Conservation (phyloP, 2,329 filamentous ascomycete species). For the Exophiala sp. region DNA sequence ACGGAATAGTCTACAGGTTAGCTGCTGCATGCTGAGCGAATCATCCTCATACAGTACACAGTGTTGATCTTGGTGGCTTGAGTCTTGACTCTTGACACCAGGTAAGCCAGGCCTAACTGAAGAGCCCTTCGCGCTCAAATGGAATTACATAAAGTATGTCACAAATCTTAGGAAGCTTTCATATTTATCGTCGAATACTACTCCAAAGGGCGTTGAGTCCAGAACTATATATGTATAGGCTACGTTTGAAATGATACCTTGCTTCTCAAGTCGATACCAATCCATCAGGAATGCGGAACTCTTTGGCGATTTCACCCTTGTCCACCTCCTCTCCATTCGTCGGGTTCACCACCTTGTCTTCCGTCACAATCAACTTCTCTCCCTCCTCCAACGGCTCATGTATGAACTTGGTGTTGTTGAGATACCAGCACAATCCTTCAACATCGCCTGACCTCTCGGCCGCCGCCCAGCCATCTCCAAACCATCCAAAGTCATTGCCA, state of each 20-base stretch:
- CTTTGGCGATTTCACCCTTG: constrained; percentile 11
- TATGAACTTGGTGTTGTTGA: constrained; percentile 23
- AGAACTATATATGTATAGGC: too few relatives aligned
- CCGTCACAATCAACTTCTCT: constrained; percentile 10
- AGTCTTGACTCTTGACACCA: too few relatives aligned
- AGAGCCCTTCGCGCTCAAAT: too few relatives aligned
- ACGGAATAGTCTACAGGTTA: background rate
- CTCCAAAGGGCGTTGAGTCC: too few relatives aligned
- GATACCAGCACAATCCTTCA: constrained; percentile 26
- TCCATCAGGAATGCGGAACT: constrained; percentile 16
- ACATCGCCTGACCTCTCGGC: constrained; percentile 23
- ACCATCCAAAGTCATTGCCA: constrained; percentile 46
- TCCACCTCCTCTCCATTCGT: constrained; percentile 8
- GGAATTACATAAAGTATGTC: too few relatives aligned
- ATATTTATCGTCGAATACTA: too few relatives aligned
- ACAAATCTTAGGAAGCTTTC: too few relatives aligned
- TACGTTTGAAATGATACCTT: too few relatives aligned
- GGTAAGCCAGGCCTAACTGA: too few relatives aligned
- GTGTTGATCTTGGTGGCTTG: too few relatives aligned
- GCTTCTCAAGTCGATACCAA: constrained; percentile 12
- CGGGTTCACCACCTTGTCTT: constrained; percentile 12
- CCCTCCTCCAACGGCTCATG: constrained; percentile 18
- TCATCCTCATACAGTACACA: too few relatives aligned
- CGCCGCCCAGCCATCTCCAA: constrained; percentile 47
- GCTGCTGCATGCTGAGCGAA: too few relatives aligned